Conservation (phyloP, 306 rosid genomes). For the Pyrus bretschneideri region DNA sequence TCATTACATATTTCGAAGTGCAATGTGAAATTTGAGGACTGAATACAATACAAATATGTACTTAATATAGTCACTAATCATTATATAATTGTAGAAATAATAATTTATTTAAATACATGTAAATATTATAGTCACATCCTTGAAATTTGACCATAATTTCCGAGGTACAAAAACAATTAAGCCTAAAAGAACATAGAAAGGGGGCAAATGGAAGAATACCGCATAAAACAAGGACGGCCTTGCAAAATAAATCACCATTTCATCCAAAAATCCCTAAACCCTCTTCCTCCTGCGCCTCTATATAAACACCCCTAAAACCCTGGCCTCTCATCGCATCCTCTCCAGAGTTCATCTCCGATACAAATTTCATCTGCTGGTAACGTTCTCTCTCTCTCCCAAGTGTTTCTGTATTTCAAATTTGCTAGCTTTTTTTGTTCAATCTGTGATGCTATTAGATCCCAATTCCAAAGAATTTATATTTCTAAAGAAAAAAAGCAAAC, state of each 20-base stretch:
- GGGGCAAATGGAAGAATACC: background rate
- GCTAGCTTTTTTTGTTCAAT: background rate
- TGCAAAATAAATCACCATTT: conserved; percentile 5
- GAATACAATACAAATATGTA: no score
- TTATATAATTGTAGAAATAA: no score
- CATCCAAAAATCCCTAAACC: conserved; percentile 40
- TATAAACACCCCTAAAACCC: conserved; percentile 9
- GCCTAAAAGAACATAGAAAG: background rate
- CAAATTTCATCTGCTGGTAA: background rate
- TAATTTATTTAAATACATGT: no score
- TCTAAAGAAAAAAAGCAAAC: background rate
- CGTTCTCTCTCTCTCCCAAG: background rate
- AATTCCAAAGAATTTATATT: background rate
- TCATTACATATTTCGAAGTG: no score
- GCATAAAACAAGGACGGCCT: background rate
- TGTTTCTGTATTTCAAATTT: background rate
- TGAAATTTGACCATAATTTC: no score
- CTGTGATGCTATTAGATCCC: background rate
- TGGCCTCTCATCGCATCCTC: background rate
- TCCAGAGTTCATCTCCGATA: background rate
- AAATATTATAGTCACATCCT: accelerated
- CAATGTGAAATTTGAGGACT: no score
- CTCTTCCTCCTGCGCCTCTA: background rate
- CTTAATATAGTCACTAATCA: no score
- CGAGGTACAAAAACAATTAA: no score